Percentiles rank a stretch among this genome's conserved stretches.
Conservation (phyloP, 495 filamentous ascomycete species). For the Lichina pygmaea region DNA sequence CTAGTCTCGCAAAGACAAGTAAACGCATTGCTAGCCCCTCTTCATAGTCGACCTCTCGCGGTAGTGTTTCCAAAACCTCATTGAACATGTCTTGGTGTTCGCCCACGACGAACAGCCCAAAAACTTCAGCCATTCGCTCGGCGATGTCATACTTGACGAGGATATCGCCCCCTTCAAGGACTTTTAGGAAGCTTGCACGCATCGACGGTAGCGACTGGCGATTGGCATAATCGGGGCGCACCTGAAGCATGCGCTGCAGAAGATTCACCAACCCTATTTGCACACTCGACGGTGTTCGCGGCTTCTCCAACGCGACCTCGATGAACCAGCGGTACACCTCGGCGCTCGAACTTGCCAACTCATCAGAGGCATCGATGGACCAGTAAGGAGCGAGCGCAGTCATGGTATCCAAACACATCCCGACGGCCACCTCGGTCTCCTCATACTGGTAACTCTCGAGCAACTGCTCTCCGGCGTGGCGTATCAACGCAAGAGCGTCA, state of each 20-base stretch:
- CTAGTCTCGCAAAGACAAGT: slow-evolving; percentile 44
- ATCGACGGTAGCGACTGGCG: slow-evolving; percentile 31
- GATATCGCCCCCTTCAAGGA: slow-evolving; percentile 38
- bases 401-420: slow-evolving; percentile 43
- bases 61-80: slow-evolving; percentile 47
- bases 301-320: slow-evolving; percentile 29
- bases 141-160: slow-evolving; percentile 52
- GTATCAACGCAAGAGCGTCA: slow-evolving; percentile 19
- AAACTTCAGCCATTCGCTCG: slow-evolving; percentile 40
- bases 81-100: slow-evolving; percentile 60
- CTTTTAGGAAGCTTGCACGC: slow-evolving; percentile 43
- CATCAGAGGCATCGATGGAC: slow-evolving; percentile 22
- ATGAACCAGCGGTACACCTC: slow-evolving; percentile 67
- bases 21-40: slow-evolving; percentile 77
- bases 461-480: slow-evolving; percentile 28
- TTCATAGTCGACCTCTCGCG: slow-evolving; percentile 34
- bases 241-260: slow-evolving; percentile 36
- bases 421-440: slow-evolving; percentile 50
- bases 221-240: slow-evolving; percentile 32
- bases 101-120: slow-evolving; percentile 48
- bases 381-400: slow-evolving; percentile 34
- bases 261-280: slow-evolving; percentile 37
- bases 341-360: slow-evolving; percentile 32
- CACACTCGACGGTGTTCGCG: slow-evolving; percentile 36
- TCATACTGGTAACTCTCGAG: slow-evolving; percentile 35